Evolutionary conservation across 345 rosid species (phyloP).

Genomic region (Nephelium lappaceum): DNA sequence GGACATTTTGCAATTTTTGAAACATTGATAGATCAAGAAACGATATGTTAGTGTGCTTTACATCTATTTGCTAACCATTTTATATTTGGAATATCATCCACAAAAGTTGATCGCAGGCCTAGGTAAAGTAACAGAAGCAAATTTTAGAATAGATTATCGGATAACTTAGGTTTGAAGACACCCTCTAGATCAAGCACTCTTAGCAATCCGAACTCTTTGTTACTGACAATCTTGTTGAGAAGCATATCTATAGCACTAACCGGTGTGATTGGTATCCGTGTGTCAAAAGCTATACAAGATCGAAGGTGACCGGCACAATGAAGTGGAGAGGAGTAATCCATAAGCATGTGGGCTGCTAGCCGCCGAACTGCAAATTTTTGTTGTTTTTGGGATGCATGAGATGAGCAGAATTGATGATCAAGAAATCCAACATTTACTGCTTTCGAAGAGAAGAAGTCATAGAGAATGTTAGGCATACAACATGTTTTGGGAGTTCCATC

Average conservation of each 20-base stretch:
- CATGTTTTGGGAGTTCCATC: conserved; percentile 44
- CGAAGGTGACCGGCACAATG: conserved; percentile 1
- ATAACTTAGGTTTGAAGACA: conserved; percentile 26
- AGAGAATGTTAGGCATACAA: neutral
- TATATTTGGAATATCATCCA: conserved; percentile 30
- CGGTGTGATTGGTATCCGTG: neutral
- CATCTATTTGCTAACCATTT: conserved; percentile 29
- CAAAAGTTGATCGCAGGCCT: conserved; percentile 32
- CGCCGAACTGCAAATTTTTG: conserved; percentile 9
- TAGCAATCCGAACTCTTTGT: conserved; percentile 4
- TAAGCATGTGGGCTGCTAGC: conserved; percentile 17
- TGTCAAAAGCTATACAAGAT: conserved; percentile 25
- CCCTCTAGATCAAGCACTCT: conserved; percentile 35
- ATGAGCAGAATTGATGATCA: conserved; percentile 8
- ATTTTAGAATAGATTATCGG: neutral
- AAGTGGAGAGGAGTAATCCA: neutral
- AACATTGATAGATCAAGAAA: conserved; percentile 14
- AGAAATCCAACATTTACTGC: conserved; percentile 23
- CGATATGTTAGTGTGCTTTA: conserved; percentile 41
- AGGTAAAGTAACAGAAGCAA: conserved; percentile 25
- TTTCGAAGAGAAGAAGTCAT: conserved; percentile 15
- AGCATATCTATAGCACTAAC: neutral
- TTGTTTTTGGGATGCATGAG: neutral
- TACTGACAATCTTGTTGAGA: conserved; percentile 17
- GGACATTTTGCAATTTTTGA: conserved; percentile 33